These are phyloP conservation scores for Penicillium sp. DNA, from an alignment of 2,329 filamentous ascomycete genomes.

Conservation along the genomic window DNA sequence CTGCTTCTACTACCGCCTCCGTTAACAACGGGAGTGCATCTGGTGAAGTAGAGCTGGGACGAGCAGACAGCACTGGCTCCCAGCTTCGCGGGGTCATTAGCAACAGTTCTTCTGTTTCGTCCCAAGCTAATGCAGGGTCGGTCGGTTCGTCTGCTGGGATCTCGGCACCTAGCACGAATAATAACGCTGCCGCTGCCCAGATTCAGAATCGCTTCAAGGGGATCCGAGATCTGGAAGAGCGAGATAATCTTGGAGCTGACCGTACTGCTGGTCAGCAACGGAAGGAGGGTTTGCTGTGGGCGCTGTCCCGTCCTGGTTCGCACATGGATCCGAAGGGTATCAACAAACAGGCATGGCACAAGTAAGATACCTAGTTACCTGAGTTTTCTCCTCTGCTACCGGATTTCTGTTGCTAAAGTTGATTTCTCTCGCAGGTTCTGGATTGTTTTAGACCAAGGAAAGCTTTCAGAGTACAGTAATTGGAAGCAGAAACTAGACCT, in stretches of 20 bases:
- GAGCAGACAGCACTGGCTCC: slow-evolving; percentile 74
- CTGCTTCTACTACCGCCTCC: slow-evolving; percentile 24
- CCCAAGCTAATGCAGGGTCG: slow-evolving; percentile 43
- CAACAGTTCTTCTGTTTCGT: slow-evolving; percentile 51
- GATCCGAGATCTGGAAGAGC: slow-evolving; percentile 88
- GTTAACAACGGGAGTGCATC: slow-evolving; percentile 56
- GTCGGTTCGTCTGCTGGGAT: slow-evolving; percentile 31
- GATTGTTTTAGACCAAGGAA: slow-evolving; percentile 97
- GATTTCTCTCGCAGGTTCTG: slow-evolving; percentile 71
- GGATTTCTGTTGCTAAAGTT: neutral
- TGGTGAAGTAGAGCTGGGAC: slow-evolving; percentile 70
- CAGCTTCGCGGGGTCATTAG: slow-evolving; percentile 61
- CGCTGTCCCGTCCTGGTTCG: slow-evolving; percentile 85
- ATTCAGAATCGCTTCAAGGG: slow-evolving; percentile 75
- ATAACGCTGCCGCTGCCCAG: slow-evolving; percentile 31
- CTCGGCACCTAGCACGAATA: slow-evolving; percentile 27
- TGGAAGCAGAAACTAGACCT: slow-evolving; percentile 98
- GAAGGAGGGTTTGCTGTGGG: slow-evolving; percentile 95
- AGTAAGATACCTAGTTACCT: slow-evolving; percentile 62
- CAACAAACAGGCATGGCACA: slow-evolving; percentile 98
- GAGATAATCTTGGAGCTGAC: slow-evolving; percentile 63
- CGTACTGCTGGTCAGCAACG: slow-evolving; percentile 67
- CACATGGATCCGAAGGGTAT: slow-evolving; percentile 94
- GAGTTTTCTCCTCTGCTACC: neutral
- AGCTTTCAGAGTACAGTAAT: slow-evolving; percentile 96